Evolutionary conservation across 495 filamentous ascomycete genomes (phyloP), one percentile per base, ranked within the genome.

Genomic region (Hypoxylon crocopeplum): DNA sequence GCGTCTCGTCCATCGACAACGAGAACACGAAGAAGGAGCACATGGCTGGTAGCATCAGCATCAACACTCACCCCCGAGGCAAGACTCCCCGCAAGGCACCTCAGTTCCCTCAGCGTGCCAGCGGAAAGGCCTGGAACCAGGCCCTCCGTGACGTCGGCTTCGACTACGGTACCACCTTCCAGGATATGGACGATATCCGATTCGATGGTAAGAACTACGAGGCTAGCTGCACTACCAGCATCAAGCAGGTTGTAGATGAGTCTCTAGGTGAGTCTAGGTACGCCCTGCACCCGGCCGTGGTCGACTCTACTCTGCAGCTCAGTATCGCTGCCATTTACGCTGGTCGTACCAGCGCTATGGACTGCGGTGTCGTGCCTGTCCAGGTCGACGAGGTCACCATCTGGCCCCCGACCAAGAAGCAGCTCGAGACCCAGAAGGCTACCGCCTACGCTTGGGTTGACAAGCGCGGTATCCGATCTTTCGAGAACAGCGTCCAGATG

Each of bases 281-380:
- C 46, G 44, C 67, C 0, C 36, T 79, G 4, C 77, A 79, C 56
- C 77, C 76, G 0, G 56, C 70, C 0, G 48, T 64, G 1, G 53
- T 79, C 19, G 77, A 79, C 47, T 56, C 54, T 1, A 63, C 60
- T 11, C 59, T 77, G 12, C 77, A 78, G 56, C 69, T 75, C 1
- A 48, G 64, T 25, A 74, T 73, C 37, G 49, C 69, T 20, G 59
- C 75, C 24, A 66, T 72, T 38, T 59, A 70, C 24, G 63, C 57
- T 13, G 74, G 74, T 5, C 56, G 56, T 6, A 52, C 57, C 36
- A 69, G 63, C 8, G 65, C 50, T 8, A 69, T 77, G 66, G 30
- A 61, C 3, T 68, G 52, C 27, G 73, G 71, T 25, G 62, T 65
- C n/a, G 66, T 78, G 2, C 77, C 75, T 1, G 47, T 72, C 8